Percentiles rank a stretch among this genome's conserved stretches.
These are phyloP conservation scores for Raphidocelis subcapitata DNA, from an alignment of 139 green algal genomes.

Conservation along the genomic window DNA sequence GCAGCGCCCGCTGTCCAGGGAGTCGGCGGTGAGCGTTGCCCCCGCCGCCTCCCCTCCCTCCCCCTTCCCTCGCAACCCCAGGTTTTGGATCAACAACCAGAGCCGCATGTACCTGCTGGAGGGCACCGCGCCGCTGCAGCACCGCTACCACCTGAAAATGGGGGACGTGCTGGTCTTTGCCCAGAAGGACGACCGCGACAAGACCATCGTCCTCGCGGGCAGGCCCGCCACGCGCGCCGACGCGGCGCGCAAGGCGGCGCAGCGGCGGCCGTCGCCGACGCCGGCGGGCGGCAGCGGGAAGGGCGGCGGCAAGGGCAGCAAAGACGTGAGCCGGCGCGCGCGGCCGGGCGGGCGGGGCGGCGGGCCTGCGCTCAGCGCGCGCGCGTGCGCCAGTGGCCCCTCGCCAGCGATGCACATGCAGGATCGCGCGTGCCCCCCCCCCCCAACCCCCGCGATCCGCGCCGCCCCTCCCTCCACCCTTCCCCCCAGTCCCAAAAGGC, in stretches of 20 bases:
- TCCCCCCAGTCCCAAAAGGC: background rate
- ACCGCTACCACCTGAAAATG: slow-evolving; percentile 58
- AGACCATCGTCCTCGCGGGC: slow-evolving; percentile 59
- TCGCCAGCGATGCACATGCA: no score
- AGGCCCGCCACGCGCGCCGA: slow-evolving; percentile 43
- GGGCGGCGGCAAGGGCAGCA: background rate
- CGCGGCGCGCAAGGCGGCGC: slow-evolving; percentile 5
- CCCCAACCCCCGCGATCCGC: no score
- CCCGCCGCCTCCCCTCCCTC: no score
- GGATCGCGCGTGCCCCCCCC: no score
- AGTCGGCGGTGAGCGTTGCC: no score
- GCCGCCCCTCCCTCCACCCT: no score
- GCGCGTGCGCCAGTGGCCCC: no score
- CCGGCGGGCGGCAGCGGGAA: slow-evolving; percentile 1
- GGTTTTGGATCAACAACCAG: slow-evolving; percentile 74
- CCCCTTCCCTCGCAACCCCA: background rate
- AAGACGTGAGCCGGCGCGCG: slow-evolving; percentile 14
- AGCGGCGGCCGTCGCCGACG: slow-evolving; percentile 14
- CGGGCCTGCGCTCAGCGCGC: slow-evolving; percentile 21
- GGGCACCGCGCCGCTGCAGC: slow-evolving; percentile 58
- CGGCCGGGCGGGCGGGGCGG: slow-evolving; percentile 21
- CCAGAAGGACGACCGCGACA: slow-evolving; percentile 39
- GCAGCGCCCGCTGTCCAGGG: no score
- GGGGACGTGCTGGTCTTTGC: slow-evolving; percentile 74
- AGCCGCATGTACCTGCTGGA: slow-evolving; percentile 74